Evolutionary conservation across 306 rosid genomes (phyloP).

Genomic region (Acacia confusa): DNA sequence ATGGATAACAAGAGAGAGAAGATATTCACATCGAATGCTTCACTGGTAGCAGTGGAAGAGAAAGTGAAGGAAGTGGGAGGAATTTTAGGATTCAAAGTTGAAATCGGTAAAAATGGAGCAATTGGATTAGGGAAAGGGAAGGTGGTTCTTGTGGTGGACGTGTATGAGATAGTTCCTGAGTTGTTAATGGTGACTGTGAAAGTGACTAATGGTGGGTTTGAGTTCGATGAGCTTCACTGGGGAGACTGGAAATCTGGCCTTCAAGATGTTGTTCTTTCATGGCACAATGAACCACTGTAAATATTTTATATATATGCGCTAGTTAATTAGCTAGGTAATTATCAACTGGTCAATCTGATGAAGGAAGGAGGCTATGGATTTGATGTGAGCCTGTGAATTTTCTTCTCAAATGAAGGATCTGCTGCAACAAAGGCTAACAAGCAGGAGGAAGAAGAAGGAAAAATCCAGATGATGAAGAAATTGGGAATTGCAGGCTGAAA

Average conservation of each 20-base stretch:
- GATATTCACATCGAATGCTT: conserved; percentile 53
- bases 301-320: background rate
- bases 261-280: conserved; percentile 55
- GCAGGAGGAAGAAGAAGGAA: background rate
- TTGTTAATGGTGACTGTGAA: conserved; percentile 57
- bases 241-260: conserved; percentile 48
- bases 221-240: conserved; percentile 66
- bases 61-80: conserved; percentile 60
- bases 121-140: conserved; percentile 73
- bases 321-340: background rate
- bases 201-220: conserved; percentile 59
- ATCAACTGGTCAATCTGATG: background rate
- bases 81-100: conserved; percentile 59
- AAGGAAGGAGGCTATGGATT: background rate
- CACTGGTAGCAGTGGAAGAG: conserved; percentile 50
- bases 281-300: conserved; percentile 39
- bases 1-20: conserved; percentile 36
- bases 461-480: conserved; percentile 17
- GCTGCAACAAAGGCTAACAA: background rate
- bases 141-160: conserved; percentile 54
- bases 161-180: conserved; percentile 46
- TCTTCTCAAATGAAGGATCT: conserved; percentile 21
- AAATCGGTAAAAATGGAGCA: conserved; percentile 59
- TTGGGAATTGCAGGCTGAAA: background rate
- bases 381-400: conserved; percentile 3